Evolutionary conservation across 2,329 filamentous ascomycete genomes (phyloP).

Genomic region (Scedosporium minutisporum): DNA sequence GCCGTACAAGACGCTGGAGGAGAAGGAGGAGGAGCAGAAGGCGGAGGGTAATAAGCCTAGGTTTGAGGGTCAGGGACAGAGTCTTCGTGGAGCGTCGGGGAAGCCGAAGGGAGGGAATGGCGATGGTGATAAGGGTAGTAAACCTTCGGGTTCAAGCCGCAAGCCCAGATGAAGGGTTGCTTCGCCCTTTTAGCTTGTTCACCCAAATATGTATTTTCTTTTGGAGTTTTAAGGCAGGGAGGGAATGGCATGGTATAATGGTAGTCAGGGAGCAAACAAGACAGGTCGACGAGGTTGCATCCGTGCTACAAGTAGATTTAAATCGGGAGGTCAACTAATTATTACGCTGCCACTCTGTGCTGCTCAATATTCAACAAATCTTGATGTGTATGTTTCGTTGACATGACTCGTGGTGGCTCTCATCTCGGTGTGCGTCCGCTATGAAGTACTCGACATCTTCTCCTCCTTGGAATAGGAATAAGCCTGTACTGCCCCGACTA

Average conservation of each 20-base stretch:
- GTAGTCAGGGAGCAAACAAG: not conserved
- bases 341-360: not conserved
- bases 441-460: no score
- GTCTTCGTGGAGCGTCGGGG: slow-evolving; percentile 40
- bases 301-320: not conserved
- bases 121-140: slow-evolving; percentile 2
- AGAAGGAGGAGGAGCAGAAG: slow-evolving; percentile 56
- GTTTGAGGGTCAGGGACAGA: slow-evolving; percentile 80
- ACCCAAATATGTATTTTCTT: not conserved
- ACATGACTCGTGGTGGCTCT: no score
- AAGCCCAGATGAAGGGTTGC: not conserved
- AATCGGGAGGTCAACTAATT: not conserved
- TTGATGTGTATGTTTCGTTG: not conserved
- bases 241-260: not conserved
- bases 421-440: no score
- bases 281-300: not conserved
- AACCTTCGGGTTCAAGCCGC: not conserved
- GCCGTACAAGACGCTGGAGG: slow-evolving; percentile 70
- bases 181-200: not conserved
- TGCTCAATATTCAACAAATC: not conserved
- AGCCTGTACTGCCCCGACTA: no score
- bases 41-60: slow-evolving; percentile 57
- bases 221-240: not conserved
- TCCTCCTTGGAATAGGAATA: no score
- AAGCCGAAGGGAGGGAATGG: slow-evolving; percentile 1